A percentile compares a stretch with the other conserved stretches of the same genome.
Evolutionary conservation across 2,329 filamentous ascomycete species (phyloP).

Genomic region (Rhinocladiella similis): DNA sequence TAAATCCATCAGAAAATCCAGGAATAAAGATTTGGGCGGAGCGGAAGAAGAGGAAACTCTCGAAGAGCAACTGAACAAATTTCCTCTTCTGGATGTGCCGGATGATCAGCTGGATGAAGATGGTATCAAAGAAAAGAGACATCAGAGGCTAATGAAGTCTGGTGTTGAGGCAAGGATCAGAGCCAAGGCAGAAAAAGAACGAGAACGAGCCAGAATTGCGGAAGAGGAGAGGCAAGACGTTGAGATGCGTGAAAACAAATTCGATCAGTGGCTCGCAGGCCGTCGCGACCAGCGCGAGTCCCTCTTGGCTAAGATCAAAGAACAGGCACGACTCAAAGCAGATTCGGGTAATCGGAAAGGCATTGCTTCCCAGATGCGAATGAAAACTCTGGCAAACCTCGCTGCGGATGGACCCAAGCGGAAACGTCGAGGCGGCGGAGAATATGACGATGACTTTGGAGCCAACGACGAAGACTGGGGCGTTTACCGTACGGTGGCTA

Average conservation of each 20-base stretch:
- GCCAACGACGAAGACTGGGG: slow-evolving; percentile 98
- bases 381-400: slow-evolving; percentile 96
- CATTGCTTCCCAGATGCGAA: slow-evolving; percentile 90
- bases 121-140: slow-evolving; percentile 84
- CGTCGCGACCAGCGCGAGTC: slow-evolving; percentile 70
- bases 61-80: slow-evolving; percentile 69
- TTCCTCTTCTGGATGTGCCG: slow-evolving; percentile 82
- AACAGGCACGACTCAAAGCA: slow-evolving; percentile 87
- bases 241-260: slow-evolving; percentile 78
- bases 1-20: slow-evolving; percentile 81
- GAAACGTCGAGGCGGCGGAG: slow-evolving; percentile 76
- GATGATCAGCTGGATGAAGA: slow-evolving; percentile 94
- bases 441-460: slow-evolving; percentile 94
- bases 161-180: slow-evolving; percentile 89
- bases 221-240: slow-evolving; percentile 83
- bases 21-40: slow-evolving; percentile 90
- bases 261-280: slow-evolving; percentile 84
- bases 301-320: slow-evolving; percentile 81
- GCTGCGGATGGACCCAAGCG: slow-evolving; percentile 84
- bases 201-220: slow-evolving; percentile 78
- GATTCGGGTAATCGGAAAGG: slow-evolving; percentile 97
- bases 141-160: slow-evolving; percentile 89
- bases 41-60: slow-evolving; percentile 74
- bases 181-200: slow-evolving; percentile 95
- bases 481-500: slow-evolving; percentile 89